Percentiles rank a stretch among this genome's conserved stretches.
These are phyloP conservation scores for Tetracladium maxilliforme DNA, from an alignment of 2,329 filamentous ascomycete genomes.

Conservation along the genomic window DNA sequence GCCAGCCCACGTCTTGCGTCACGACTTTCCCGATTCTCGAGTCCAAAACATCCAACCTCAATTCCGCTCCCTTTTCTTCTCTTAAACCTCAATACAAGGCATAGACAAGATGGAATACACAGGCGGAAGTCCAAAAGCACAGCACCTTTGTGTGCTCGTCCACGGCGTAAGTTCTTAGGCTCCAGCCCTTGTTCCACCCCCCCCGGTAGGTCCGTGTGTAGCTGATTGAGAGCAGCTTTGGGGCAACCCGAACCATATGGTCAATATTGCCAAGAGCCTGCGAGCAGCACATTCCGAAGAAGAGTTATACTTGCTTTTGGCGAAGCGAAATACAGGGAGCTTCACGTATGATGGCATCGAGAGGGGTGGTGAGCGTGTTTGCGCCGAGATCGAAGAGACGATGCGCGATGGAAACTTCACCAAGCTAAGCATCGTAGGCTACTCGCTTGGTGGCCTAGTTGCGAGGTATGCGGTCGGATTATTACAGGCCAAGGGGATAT, in stretches of 20 bases:
- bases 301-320: conserved; percentile 53
- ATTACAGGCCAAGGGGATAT: conserved; percentile 64
- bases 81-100: conserved; percentile 74
- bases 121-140: conserved; percentile 22
- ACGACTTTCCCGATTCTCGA: too few relatives aligned
- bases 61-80: too few relatives aligned
- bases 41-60: too few relatives aligned
- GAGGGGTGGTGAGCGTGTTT: conserved; percentile 51
- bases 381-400: conserved; percentile 51
- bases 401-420: conserved; percentile 53
- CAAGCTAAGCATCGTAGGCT: conserved; percentile 71
- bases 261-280: conserved; percentile 49
- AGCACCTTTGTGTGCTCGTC: conserved; percentile 65
- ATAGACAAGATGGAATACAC: conserved; percentile 72
- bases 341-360: conserved; percentile 61
- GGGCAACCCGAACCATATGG: conserved; percentile 66
- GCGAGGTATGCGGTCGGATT: conserved; percentile 77
- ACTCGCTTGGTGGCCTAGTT: conserved; percentile 79
- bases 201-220: conserved; percentile 1
- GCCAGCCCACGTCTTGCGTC: too few relatives aligned
- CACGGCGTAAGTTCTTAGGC: conserved; percentile 46
- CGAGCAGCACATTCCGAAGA: conserved; percentile 45
- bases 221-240: conserved; percentile 37
- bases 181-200: background rate
- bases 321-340: conserved; percentile 58